phyloP scores from a whole-genome alignment of 257 asterid genomes.

The Petunia axillaris region DNA sequence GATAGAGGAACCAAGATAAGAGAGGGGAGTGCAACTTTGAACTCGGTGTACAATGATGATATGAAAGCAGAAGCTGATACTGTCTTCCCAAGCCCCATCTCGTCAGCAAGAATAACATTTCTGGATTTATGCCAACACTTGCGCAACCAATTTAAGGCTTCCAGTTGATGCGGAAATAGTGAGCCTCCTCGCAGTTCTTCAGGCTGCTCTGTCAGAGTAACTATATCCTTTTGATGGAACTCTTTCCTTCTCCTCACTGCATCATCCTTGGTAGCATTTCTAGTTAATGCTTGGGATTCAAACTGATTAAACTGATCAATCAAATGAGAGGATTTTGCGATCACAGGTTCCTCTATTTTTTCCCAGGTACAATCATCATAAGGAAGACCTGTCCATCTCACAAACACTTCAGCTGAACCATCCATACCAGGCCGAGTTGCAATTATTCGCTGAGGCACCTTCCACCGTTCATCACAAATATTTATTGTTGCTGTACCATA shows the following conservation, averaged over 20 bases:
- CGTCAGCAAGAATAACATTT: conserved; percentile 98
- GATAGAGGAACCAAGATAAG: conserved; percentile 97
- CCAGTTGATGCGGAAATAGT: conserved; percentile 95
- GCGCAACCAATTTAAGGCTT: conserved; percentile 98
- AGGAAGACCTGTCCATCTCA: conserved; percentile 89
- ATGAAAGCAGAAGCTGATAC: conserved; percentile 95
- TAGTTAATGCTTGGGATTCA: conserved; percentile 67
- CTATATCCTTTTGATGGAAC: conserved; percentile 56
- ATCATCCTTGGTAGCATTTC: conserved; percentile 51
- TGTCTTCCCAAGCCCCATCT: conserved; percentile 99
- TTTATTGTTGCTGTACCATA: conserved; percentile 77
- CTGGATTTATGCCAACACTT: conserved; percentile 89
- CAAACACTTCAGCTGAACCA: conserved; percentile 74
- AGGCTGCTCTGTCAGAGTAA: conserved; percentile 87
- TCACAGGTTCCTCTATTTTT: conserved; percentile 71
- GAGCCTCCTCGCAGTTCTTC: conserved; percentile 82
- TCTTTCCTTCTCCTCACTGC: conserved; percentile 43
- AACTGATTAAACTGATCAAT: conserved; percentile 70
- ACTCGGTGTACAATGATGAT: conserved; percentile 80
- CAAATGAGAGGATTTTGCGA: conserved; percentile 61
- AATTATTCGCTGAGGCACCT: conserved; percentile 82
- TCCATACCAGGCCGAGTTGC: conserved; percentile 62
- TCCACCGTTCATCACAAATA: conserved; percentile 89
- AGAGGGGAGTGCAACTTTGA: conserved; percentile 80
- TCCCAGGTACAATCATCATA: conserved; percentile 99